Evolutionary conservation across 352 stramenopile genomes (phyloP), one percentile per base, ranked within the genome.

Genomic region (Phytopythium kandeliae): DNA sequence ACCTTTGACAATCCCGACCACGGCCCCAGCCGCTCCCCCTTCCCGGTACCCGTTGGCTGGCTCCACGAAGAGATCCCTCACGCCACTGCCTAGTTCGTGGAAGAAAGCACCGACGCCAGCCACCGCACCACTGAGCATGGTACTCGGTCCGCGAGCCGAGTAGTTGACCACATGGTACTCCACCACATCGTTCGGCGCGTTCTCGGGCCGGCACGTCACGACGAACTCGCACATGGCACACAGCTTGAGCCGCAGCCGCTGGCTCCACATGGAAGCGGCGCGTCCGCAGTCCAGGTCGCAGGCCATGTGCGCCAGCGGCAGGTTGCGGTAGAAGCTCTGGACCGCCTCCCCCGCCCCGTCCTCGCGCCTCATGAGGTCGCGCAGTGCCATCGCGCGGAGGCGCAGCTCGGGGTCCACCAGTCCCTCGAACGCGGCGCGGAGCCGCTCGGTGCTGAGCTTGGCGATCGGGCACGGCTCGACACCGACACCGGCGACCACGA

Each of bases 331-430:
- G 57, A 98, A 98, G 31, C 69, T 69, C 30, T 70, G 47, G 6
- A 97, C 72, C n/a, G 89, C 93, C 55, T 73, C 71, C 24, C 72
- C 67, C 3, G 92, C 84, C 15, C 93, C 92, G 65, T 98, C 92
- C 40, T 61, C 24, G 2, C 60, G 55, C 84, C 97, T 94, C 40
- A 42, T 87, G 73, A 74, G 49, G 0, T 75, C 48, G 25, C 75
- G 58, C 28, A 97, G 54, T 24, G 44, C 55, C 41, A 66, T 43
- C 3, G 88, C 89, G 35, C 63, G 65, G 33, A 66, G 48, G 45
- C 61, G 60, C 12, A 96, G 71, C 35, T 79, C 61, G 0, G 71
- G 62, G 26, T 46, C 71, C 13, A 74, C 60, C 3, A 98, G 60
- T 31, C 63, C 57, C n/a, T 76, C 43, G 21, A 98, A 95, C 24